These are phyloP conservation scores for Datisca glomerata DNA, from an alignment of 306 rosid species.

Conservation along the genomic window DNA sequence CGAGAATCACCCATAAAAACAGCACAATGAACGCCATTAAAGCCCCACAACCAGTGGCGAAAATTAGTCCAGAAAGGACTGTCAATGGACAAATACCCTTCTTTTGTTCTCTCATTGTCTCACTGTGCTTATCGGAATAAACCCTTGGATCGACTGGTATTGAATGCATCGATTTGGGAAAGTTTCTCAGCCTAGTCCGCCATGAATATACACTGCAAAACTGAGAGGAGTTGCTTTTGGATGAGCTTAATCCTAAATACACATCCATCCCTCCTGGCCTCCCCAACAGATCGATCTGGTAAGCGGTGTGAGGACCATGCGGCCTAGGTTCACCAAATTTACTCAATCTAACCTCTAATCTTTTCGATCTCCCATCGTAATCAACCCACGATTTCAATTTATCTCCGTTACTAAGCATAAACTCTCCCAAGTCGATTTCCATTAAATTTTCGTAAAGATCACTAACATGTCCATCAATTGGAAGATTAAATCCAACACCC, in stretches of 20 bases:
- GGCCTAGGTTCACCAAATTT: constrained; percentile 35
- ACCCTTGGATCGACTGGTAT: constrained; percentile 32
- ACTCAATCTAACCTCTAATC: constrained; percentile 36
- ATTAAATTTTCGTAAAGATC: constrained; percentile 28
- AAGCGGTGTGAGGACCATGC: constrained; percentile 23
- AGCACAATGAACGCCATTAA: constrained; percentile 38
- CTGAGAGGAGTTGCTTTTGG: constrained; percentile 28
- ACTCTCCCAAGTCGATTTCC: constrained; percentile 30
- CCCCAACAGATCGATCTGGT: constrained; percentile 31
- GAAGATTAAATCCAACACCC: constrained; percentile 37
- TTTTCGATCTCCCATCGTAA: constrained; percentile 34
- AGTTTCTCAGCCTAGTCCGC: constrained; percentile 25
- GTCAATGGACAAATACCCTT: constrained; percentile 14
- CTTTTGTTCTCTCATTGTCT: neutral
- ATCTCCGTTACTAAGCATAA: constrained; percentile 28
- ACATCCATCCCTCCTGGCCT: constrained; percentile 33
- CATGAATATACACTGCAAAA: constrained; percentile 45
- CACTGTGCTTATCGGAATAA: constrained; percentile 3
- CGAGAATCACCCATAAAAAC: constrained; percentile 49
- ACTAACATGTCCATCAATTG: constrained; percentile 16
- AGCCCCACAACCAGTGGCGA: constrained; percentile 42
- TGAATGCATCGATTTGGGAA: constrained; percentile 34
- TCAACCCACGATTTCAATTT: constrained; percentile 56
- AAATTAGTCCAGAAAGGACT: constrained; percentile 49
- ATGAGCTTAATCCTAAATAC: constrained; percentile 38